Evolutionary conservation across 768 basidiomycete species (phyloP).

Genomic region (Auriscalpium orientale): DNA sequence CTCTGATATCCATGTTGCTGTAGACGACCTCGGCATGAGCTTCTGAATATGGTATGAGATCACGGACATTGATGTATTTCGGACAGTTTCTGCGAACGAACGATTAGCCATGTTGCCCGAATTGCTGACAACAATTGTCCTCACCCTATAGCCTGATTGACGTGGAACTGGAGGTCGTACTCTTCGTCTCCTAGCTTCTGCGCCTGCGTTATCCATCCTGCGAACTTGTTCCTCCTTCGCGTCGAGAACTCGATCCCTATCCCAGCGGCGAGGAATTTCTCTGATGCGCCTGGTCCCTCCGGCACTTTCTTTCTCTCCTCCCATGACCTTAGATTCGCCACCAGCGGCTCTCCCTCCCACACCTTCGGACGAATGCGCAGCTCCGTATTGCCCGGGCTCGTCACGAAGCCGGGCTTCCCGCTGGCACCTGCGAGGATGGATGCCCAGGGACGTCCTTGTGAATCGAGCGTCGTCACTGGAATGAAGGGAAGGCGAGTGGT

Average conservation of each 20-base stretch:
- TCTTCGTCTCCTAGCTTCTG: conserved; percentile 19
- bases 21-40: conserved; percentile 33
- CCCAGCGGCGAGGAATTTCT: conserved; percentile 37
- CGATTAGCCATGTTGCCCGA: not conserved
- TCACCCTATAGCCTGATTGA: conserved; percentile 55
- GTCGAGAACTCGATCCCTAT: conserved; percentile 54
- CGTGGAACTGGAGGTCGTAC: conserved; percentile 32
- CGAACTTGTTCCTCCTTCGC: conserved; percentile 55
- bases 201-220: conserved; percentile 35
- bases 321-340: conserved; percentile 21
- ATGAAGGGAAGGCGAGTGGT: conserved; percentile 29
- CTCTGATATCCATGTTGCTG: conserved; percentile 23
- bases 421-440: conserved; percentile 41
- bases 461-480: conserved; percentile 49
- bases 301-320: too few species aligned
- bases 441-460: conserved; percentile 46
- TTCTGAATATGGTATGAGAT: conserved; percentile 36
- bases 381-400: conserved; percentile 26
- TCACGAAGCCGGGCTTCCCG: conserved; percentile 41
- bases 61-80: conserved; percentile 57
- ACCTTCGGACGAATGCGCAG: conserved; percentile 33
- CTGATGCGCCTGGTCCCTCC: conserved; percentile 2
- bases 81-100: conserved; percentile 49
- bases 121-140: conserved; percentile 15
- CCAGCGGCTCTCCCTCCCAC: conserved; percentile 52